Evolutionary conservation across 495 filamentous ascomycete genomes (phyloP).

Genomic region (Penicillium pulvis): DNA sequence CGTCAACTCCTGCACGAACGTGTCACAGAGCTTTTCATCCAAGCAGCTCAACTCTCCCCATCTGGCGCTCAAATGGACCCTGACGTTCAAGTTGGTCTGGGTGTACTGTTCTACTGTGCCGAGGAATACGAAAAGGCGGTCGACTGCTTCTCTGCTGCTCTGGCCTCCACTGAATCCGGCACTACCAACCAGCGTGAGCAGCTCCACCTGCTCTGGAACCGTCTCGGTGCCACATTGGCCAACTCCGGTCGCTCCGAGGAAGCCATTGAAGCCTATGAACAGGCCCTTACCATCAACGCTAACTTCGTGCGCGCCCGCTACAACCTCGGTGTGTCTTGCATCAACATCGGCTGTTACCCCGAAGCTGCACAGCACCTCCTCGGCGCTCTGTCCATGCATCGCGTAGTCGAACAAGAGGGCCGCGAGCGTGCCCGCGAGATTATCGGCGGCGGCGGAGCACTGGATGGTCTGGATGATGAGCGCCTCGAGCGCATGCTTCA

Average conservation of each 20-base stretch:
- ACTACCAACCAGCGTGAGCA: slow-evolving; percentile 72
- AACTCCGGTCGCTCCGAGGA: slow-evolving; percentile 93
- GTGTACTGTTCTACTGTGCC: slow-evolving; percentile 95
- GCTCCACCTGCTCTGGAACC: slow-evolving; percentile 95
- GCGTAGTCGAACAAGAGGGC: slow-evolving; percentile 83
- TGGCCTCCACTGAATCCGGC: slow-evolving; percentile 79
- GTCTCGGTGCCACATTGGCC: slow-evolving; percentile 92
- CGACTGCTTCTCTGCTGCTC: slow-evolving; percentile 92
- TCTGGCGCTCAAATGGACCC: slow-evolving; percentile 91
- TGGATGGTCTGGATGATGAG: slow-evolving; percentile 60
- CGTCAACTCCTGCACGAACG: slow-evolving; percentile 86
- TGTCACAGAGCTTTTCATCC: slow-evolving; percentile 86
- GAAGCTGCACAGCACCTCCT: slow-evolving; percentile 95
- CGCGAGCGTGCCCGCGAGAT: slow-evolving; percentile 81
- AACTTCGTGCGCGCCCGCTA: slow-evolving; percentile 98
- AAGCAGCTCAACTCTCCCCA: slow-evolving; percentile 87
- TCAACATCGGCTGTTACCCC: slow-evolving; percentile 93
- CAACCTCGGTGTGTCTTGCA: slow-evolving; percentile 94
- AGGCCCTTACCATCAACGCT: slow-evolving; percentile 80
- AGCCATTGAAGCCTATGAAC: slow-evolving; percentile 94
- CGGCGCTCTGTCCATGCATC: slow-evolving; percentile 94
- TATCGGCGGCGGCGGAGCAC: slow-evolving; percentile 57
- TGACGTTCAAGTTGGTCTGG: slow-evolving; percentile 95
- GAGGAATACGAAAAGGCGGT: slow-evolving; percentile 99
- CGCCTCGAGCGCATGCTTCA: slow-evolving; percentile 78